Evolutionary conservation across 2,329 filamentous ascomycete genomes (phyloP).

Genomic region (Tolypocladium inflatum): DNA sequence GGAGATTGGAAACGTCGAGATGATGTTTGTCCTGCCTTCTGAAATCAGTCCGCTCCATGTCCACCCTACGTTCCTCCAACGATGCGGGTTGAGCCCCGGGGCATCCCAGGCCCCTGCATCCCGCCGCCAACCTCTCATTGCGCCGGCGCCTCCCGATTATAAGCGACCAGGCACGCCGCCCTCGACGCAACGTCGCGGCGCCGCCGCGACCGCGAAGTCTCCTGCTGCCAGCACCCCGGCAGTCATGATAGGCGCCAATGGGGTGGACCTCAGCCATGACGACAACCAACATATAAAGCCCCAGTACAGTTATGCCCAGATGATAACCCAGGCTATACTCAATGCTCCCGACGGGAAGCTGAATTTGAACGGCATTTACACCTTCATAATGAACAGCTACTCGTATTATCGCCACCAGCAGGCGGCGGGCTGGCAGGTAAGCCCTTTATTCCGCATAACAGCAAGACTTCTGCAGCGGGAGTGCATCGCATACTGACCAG

Average conservation of each 20-base stretch:
- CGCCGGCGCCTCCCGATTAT: constrained; percentile 51
- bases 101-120: constrained; percentile 16
- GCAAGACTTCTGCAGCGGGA: not conserved
- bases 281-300: constrained; percentile 87
- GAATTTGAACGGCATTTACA: constrained; percentile 87
- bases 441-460: constrained; percentile 12
- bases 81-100: constrained; percentile 44
- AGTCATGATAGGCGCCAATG: constrained; percentile 31
- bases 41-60: constrained; percentile 58
- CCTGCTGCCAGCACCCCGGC: constrained; percentile 25
- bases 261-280: constrained; percentile 72
- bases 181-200: constrained; percentile 26
- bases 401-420: constrained; percentile 82
- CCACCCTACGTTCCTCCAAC: constrained; percentile 58
- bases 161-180: constrained; percentile 53
- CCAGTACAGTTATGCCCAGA: constrained; percentile 89
- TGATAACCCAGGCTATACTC: constrained; percentile 94
- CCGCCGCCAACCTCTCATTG: constrained; percentile 37
- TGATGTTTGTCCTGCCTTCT: constrained; percentile 95
- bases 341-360: constrained; percentile 79
- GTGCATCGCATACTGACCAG: constrained; percentile 6
- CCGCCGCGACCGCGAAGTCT: constrained; percentile 15
- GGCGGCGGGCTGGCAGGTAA: constrained; percentile 78
- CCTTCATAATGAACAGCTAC: constrained; percentile 83
- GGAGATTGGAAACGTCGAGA: constrained; percentile 86